Base-by-base conservation (phyloP, 2,329 filamentous ascomycete species). In the Metarhizium sp. region DNA sequence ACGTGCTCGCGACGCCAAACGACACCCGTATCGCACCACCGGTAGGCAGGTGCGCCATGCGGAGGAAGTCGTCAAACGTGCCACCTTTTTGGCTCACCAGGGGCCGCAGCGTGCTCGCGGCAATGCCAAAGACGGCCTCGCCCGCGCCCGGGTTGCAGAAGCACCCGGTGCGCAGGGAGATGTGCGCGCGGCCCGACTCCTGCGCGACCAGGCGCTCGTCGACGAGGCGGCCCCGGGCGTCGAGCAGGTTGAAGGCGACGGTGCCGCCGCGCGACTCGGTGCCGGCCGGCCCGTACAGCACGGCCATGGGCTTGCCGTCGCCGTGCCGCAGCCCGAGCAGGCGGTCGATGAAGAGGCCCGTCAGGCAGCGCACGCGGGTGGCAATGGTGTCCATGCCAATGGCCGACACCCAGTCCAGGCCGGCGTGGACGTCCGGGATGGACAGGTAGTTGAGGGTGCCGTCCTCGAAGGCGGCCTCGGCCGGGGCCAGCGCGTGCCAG, bases 121-220 rank as follows among this genome's bases (percentile, higher is more conserved):
- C 43, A n/a, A 73, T 50, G 2, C 61, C 65, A 16, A 73, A 63
- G 0, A 69, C 70, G 1, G 60, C 59, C 60, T 73, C 71, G 16
- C 68, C 68, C 0, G 64, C 72, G 3, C 72, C 72, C 0, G 72
- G 72, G 43, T 75, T 74, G 57, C 72, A 74, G 58, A 74, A 74
- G 50, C 72, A 75, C 4, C 72, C 72, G 2, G 71, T 73, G 11
- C 72, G 64, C 8, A 75, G 57, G 6, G 71, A 73, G 30, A 75
- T 73, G 46, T 60, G 61, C 0, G 61, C 65, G 0, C 59, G 62
- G 0, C 70, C 63, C 0, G 71, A 68, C 58, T 69, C 71, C 2
- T 51, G 45, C 0, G 63, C 70, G 1, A 75, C 67, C 1, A 72
- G 52, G 16, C 71, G 63, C 53, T 72, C 70, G 48, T 74, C 72